phyloP scores from a whole-genome alignment of 1,284 basidiomycete species.

The Moniliella sp. region DNA sequence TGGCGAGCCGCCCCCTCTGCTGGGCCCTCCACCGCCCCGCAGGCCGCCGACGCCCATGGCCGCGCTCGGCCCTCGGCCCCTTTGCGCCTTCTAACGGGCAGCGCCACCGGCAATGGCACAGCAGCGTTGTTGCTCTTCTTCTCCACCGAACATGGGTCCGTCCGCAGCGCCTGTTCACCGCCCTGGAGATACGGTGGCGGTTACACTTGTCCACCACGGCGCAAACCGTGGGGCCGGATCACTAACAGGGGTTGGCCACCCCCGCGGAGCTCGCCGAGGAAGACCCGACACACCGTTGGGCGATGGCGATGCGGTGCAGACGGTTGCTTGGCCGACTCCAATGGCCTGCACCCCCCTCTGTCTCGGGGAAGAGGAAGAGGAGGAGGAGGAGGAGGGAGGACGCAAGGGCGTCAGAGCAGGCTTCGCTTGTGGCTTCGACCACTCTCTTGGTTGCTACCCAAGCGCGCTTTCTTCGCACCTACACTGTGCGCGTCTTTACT shows the following conservation, averaged over 20 bases:
- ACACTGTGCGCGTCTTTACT: conserved; percentile 32
- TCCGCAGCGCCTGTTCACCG: not conserved
- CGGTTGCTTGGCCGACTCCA: conserved; percentile 47
- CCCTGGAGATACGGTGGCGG: not conserved
- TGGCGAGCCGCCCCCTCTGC: not conserved
- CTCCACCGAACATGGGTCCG: not conserved
- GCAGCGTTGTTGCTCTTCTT: not conserved
- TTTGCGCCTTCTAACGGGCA: conserved; percentile 26
- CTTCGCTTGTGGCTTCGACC: conserved; percentile 46
- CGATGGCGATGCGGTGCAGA: no score
- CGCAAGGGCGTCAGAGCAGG: not conserved
- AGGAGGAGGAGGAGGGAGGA: not conserved
- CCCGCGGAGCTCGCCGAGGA: not conserved
- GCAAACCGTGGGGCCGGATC: not conserved
- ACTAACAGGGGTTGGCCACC: not conserved
- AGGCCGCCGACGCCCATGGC: not conserved
- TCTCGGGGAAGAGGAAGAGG: not conserved
- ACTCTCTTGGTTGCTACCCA: conserved; percentile 43
- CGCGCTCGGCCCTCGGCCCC: conserved; percentile 1
- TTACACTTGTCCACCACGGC: not conserved
- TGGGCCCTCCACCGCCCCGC: not conserved
- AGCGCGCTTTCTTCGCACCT: conserved; percentile 38
- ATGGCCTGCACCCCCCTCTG: not conserved
- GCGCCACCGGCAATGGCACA: not conserved
- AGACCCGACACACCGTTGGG: not conserved